These are phyloP conservation scores for Suhomyces wounanorum DNA, from an alignment of 1,139 yeast species.

Conservation along the genomic window DNA sequence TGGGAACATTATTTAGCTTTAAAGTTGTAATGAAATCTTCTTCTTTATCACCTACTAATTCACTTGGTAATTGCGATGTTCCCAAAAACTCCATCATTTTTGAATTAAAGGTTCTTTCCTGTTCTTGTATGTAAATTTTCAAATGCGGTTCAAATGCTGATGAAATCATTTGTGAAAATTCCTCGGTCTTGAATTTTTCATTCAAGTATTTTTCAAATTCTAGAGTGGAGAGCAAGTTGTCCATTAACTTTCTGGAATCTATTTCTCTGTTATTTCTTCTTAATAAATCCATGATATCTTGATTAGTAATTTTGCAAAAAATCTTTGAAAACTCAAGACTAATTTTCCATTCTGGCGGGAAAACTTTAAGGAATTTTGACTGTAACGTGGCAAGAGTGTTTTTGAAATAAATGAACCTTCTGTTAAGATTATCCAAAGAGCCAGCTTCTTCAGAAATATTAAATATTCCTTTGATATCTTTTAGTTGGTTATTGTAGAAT, in stretches of 20 bases:
- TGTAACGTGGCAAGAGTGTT: conserved; percentile 66
- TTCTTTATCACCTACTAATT: conserved; percentile 28
- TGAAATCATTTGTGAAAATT: conserved; percentile 59
- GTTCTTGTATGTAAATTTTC: conserved; percentile 85
- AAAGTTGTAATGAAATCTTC: conserved; percentile 35
- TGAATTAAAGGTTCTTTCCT: conserved; percentile 61
- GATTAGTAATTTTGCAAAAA: conserved; percentile 70
- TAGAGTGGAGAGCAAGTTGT: conserved; percentile 34
- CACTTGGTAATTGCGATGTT: conserved; percentile 45
- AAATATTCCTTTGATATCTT: conserved; percentile 76
- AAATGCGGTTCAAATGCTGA: conserved; percentile 83
- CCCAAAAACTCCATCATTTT: conserved; percentile 65
- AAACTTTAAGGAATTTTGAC: conserved; percentile 51
- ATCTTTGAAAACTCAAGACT: conserved; percentile 57
- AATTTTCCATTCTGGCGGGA: conserved; percentile 75
- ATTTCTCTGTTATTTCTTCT: conserved; percentile 9
- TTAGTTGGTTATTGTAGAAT: conserved; percentile 71
- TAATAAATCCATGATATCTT: conserved; percentile 50
- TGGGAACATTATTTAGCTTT: conserved; percentile 49
- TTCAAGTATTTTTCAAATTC: conserved; percentile 81
- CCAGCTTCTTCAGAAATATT: conserved; percentile 88
- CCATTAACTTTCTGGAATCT: conserved; percentile 19
- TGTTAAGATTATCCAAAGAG: conserved; percentile 76
- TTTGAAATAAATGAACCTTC: conserved; percentile 82
- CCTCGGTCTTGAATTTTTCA: conserved; percentile 49